These are phyloP conservation scores for Nemania diffusa DNA, from an alignment of 2,329 filamentous ascomycete genomes.

Conservation along the genomic window DNA sequence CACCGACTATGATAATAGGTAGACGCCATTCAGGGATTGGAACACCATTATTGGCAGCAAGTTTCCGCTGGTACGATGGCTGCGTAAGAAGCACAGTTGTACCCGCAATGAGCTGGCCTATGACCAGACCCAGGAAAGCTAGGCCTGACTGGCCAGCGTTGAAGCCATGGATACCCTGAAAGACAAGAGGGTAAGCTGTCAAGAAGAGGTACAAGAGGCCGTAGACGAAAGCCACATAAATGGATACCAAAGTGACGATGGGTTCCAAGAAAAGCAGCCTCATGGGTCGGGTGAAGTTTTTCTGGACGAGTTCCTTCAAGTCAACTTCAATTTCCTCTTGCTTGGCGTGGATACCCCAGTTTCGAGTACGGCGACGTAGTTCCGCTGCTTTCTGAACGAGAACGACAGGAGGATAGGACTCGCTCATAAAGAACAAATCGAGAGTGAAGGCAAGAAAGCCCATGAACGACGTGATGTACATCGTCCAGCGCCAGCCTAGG, in stretches of 20 bases:
- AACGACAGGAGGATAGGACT: conserved; percentile 77
- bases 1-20: conserved; percentile 69
- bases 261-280: conserved; percentile 74
- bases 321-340: conserved; percentile 78
- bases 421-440: conserved; percentile 71
- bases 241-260: conserved; percentile 73
- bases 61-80: conserved; percentile 74
- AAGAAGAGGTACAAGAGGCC: conserved; percentile 82
- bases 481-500: conserved; percentile 79
- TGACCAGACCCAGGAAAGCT: conserved; percentile 86
- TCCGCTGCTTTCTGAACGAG: conserved; percentile 69
- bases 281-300: conserved; percentile 74
- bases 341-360: conserved; percentile 77
- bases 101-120: conserved; percentile 76
- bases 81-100: conserved; percentile 70
- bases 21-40: conserved; percentile 75
- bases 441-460: conserved; percentile 68
- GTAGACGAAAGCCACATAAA: conserved; percentile 82
- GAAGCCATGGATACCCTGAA: conserved; percentile 77
- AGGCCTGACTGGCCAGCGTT: conserved; percentile 76
- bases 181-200: conserved; percentile 85
- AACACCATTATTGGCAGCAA: conserved; percentile 73
- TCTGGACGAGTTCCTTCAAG: conserved; percentile 69
- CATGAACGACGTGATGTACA: conserved; percentile 72
- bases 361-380: conserved; percentile 70